Evolutionary conservation across 2,329 filamentous ascomycete species (phyloP).

Genomic region (Chaetomium strumarium): DNA sequence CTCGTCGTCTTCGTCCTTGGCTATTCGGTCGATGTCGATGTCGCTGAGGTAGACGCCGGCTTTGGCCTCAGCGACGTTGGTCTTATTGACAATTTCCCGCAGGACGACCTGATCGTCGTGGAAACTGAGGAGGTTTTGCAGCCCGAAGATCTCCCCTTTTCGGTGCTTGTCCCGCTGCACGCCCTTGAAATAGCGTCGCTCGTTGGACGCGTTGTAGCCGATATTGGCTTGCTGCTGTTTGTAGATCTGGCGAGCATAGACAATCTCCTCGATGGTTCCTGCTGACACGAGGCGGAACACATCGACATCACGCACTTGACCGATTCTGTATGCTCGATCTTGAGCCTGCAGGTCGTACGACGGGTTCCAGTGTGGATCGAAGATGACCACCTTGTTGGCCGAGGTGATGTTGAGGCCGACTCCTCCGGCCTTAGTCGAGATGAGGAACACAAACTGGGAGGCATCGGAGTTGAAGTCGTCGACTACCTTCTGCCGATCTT

Average conservation of each 20-base stretch:
- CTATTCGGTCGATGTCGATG: constrained; percentile 61
- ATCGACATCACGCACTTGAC: constrained; percentile 87
- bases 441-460: constrained; percentile 87
- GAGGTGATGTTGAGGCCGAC: constrained; percentile 95
- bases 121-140: constrained; percentile 80
- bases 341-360: constrained; percentile 92
- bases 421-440: constrained; percentile 88
- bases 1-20: constrained; percentile 41
- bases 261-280: constrained; percentile 93
- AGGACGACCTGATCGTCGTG: constrained; percentile 73
- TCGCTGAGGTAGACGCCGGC: constrained; percentile 77
- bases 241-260: constrained; percentile 95
- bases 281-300: constrained; percentile 87
- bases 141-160: constrained; percentile 90
- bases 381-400: constrained; percentile 95
- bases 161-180: constrained; percentile 77
- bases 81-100: constrained; percentile 96
- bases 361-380: constrained; percentile 98
- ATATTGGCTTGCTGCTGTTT: constrained; percentile 99
- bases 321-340: constrained; percentile 92
- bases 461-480: constrained; percentile 89
- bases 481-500: constrained; percentile 75
- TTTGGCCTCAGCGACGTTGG: constrained; percentile 89
- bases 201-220: constrained; percentile 85
- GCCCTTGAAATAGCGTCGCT: constrained; percentile 91